Base-by-base conservation (phyloP, 257 asterid genomes). In the Paulownia fortunei region DNA sequence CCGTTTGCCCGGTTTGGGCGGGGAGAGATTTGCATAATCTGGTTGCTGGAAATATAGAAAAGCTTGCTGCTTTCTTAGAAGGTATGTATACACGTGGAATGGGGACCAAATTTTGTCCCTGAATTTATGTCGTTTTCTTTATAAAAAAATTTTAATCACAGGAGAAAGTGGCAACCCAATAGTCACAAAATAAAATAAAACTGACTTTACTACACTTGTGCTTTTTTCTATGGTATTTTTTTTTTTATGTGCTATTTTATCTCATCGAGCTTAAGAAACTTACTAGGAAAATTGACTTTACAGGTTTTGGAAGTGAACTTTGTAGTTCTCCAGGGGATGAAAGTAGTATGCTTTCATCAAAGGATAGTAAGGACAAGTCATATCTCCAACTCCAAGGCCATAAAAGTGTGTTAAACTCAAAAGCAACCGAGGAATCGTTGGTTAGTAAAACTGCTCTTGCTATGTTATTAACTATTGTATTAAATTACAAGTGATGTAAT, bases 1-100 rank as follows among this genome's bases (percentile, higher is more conserved):
- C 69, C 77, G 41, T 87, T 58, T 80, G 76, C 56, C 97, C 97
- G 0, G 97, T 86, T 27, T 92, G 97, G 97, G 97, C 97, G 13
- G 97, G 97, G 6, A 83, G 83, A 67, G 97, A 92, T 83, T 80
- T 92, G 77, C 97, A 91, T 42, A 83, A 84, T 18, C 79, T 86
- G 9, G 1, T 82, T 24, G 73, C 85, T 74, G n/a, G 30, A 6
- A 87, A 92, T 71, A 56, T 92, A 3, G 85, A 82, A 13, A 92
- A 89, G 9, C 86, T 90, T 24, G 91, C 89, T 32, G 72, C 9
- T 11, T 89, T 86, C 73, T 78, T 92, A 44, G 76, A 88, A 87
- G 97, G 97, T 87, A 76, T 6, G 1, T 4, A 21, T n/a, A 36
- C 7, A 2, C 9, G 3, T 18, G 0, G 10, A 27, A 24, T 8